Base-by-base conservation (phyloP, 2,329 filamentous ascomycete species). In the Alternaria sp. region DNA sequence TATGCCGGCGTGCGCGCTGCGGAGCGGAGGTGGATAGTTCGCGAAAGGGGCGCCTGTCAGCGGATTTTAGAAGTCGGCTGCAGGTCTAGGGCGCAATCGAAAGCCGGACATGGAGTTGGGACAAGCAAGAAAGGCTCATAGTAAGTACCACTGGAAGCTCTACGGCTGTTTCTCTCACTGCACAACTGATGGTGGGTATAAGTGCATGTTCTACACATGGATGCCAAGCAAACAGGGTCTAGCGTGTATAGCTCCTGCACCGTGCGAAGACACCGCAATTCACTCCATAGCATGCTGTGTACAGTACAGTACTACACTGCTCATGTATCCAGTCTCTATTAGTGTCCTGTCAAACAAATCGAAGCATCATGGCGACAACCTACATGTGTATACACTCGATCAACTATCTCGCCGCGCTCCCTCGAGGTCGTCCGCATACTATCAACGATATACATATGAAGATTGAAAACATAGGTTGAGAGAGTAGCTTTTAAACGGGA, bases 131-230 rank as follows among this genome's bases (percentile, higher is more conserved):
- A 61, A 48, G 44, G 52, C 44, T 55, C 54, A 60, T 58, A 54
- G 63, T 62, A 61, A 54, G 63, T 62, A 61, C 61, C 72, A 66
- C 67, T 65, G 61, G 55, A 46, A 61, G 62, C 60, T 51, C 39
- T 69, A 66, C 70, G 70, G 65, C 62, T 67, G 61, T 60, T 63
- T 63, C 68, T 65, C 54, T 63, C 29, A 11, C 63, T 61, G 67
- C 66, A 64, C 63, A 54, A 62, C 59, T 50, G 60, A 62, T 56
- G 54, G 61, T 57, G 57, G 64, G 54, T 60, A 63, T 56, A 53
- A 62, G 62, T 73, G 62, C 60, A 70, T 56, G 57, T 63, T 64
- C 58, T 61, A 62, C 54, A 61, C 57, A 33, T 44, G 50, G 33
- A 28, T 40, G 57, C 67, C 66, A 69, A 67, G 66, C 61, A 49